A percentile compares a stretch with the other conserved stretches of the same genome.
Conservation (phyloP, 2,329 filamentous ascomycete species). For the Fusarium sp. region DNA sequence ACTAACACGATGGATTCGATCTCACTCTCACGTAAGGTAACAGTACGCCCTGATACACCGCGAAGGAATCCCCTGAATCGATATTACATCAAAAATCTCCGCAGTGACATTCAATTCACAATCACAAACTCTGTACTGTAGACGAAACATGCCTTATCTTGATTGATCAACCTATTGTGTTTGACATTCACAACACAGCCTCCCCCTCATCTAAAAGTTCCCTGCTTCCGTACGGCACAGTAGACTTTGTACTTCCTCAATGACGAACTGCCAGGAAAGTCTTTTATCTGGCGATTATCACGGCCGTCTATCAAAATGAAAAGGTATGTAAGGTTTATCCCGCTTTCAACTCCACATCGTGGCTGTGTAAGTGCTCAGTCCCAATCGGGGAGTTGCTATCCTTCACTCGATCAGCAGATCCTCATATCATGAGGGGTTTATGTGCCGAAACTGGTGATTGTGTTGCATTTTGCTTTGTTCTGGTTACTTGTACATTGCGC, state of each 20-base stretch:
- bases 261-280: background rate
- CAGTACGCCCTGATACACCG: background rate
- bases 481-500: background rate
- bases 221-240: conserved; percentile 24
- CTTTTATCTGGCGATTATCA: background rate
- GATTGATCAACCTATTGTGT: background rate
- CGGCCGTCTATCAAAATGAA: background rate
- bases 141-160: background rate
- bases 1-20: background rate
- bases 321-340: background rate
- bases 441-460: background rate
- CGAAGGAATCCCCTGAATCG: background rate
- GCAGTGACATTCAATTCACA: conserved; percentile 9
- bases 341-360: conserved; percentile 27
- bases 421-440: background rate
- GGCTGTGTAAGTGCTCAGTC: conserved; percentile 29
- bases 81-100: background rate
- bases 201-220: conserved; percentile 11
- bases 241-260: conserved; percentile 13
- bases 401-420: background rate
- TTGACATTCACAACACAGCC: conserved; percentile 15
- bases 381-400: conserved; percentile 13
- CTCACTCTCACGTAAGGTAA: background rate
- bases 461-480: background rate
- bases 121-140: background rate